A percentile compares a stretch with the other conserved stretches of the same genome.
These are phyloP conservation scores for Ustilago nuda DNA, from an alignment of 1,284 basidiomycete species.

Conservation along the genomic window DNA sequence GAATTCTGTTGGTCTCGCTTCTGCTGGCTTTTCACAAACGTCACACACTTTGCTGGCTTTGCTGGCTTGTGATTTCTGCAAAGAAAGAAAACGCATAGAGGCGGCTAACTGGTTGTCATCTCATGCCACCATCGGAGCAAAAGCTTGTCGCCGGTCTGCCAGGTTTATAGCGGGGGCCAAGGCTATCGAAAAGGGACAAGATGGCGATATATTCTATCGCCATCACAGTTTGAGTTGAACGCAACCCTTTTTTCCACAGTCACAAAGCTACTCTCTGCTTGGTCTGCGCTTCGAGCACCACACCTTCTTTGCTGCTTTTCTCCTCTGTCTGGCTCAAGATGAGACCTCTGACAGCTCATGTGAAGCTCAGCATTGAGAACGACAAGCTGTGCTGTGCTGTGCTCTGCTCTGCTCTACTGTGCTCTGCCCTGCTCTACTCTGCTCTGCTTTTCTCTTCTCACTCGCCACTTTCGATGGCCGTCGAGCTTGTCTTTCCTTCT, in stretches of 20 bases:
- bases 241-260: not conserved
- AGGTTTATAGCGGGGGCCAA: too few relatives aligned
- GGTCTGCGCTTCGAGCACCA: not conserved
- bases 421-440: too few relatives aligned
- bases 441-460: too few relatives aligned
- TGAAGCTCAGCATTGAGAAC: too few relatives aligned
- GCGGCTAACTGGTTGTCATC: not conserved
- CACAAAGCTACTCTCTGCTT: not conserved
- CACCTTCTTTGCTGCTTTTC: not conserved
- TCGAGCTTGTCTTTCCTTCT: not conserved
- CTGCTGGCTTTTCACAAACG: constrained; percentile 3
- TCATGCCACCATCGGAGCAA: not conserved
- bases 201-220: too few relatives aligned
- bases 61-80: not conserved
- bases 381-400: too few relatives aligned
- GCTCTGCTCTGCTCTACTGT: too few relatives aligned
- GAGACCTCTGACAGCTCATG: not conserved
- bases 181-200: too few relatives aligned
- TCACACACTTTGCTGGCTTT: constrained; percentile 9
- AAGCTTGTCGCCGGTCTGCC: not conserved
- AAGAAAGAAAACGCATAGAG: not conserved
- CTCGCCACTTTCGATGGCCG: too few relatives aligned
- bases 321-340: not conserved
- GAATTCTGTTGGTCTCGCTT: not conserved
- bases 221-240: not conserved